Conservation (phyloP, 441 rosid genomes). For the Pelargonium australe region DNA sequence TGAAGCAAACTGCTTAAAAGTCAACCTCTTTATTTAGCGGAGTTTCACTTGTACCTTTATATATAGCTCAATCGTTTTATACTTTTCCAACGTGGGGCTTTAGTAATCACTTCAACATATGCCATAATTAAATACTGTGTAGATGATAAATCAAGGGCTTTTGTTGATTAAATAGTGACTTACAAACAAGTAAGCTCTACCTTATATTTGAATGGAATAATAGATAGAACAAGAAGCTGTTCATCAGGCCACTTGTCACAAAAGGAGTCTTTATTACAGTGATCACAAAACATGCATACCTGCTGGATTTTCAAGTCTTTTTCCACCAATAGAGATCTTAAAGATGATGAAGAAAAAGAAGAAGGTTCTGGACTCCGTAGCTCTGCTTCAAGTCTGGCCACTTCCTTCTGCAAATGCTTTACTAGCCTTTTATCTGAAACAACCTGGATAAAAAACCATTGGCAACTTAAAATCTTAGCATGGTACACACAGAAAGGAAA, state of each 20-base stretch:
- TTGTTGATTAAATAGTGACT: too few species aligned
- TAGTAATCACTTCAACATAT: too few species aligned
- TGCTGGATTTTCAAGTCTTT: conserved; percentile 80
- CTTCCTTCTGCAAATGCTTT: conserved; percentile 96
- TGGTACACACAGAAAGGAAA: not conserved
- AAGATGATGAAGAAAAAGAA: not conserved
- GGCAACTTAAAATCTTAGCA: conserved; percentile 1
- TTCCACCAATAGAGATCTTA: conserved; percentile 44
- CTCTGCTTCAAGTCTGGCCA: conserved; percentile 91
- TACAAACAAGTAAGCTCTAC: too few species aligned
- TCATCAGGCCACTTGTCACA: not conserved
- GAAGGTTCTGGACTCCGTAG: conserved; percentile 70
- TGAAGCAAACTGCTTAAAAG: conserved; percentile 8
- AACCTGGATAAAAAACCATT: conserved; percentile 36
- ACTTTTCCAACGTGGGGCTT: too few species aligned
- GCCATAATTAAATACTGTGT: too few species aligned
- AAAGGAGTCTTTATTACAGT: not conserved
- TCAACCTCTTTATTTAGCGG: too few species aligned
- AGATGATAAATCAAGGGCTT: too few species aligned
- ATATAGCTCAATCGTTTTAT: too few species aligned
- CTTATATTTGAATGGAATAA: too few species aligned
- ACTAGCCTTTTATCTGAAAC: conserved; percentile 96
- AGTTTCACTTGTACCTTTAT: too few species aligned
- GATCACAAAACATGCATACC: conserved; percentile 30
- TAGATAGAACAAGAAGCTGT: too few species aligned